A percentile compares a stretch with the other conserved stretches of the same genome.
These are phyloP conservation scores for Adenanthera pavonina DNA, from an alignment of 306 rosid genomes.

Conservation along the genomic window DNA sequence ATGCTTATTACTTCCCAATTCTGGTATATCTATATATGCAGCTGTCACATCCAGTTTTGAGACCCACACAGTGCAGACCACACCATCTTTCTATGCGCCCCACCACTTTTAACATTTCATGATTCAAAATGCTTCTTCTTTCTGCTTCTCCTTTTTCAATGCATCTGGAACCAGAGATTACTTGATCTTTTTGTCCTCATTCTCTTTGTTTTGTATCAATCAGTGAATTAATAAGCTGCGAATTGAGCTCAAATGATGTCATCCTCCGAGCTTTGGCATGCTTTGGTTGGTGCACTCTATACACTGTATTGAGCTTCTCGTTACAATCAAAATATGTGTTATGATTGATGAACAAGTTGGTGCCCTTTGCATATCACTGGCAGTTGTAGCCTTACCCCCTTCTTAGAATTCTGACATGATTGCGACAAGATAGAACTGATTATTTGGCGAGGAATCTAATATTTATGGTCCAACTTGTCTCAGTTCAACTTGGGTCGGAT, in stretches of 20 bases:
- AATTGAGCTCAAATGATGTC: slow-evolving; percentile 6
- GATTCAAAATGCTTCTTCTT: slow-evolving; percentile 32
- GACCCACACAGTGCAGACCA: not conserved
- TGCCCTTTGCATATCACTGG: slow-evolving; percentile 30
- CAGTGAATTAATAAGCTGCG: slow-evolving; percentile 4
- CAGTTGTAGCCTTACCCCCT: slow-evolving; percentile 45
- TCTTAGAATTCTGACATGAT: slow-evolving; percentile 39
- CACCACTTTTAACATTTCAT: not conserved
- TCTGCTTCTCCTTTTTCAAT: not conserved
- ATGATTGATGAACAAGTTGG: slow-evolving; percentile 41
- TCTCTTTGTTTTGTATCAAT: slow-evolving; percentile 15
- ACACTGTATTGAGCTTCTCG: slow-evolving; percentile 29
- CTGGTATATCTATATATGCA: slow-evolving; percentile 5
- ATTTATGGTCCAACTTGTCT: slow-evolving; percentile 37
- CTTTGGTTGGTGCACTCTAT: not conserved
- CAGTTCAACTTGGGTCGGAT: slow-evolving; percentile 28
- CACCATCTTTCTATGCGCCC: not conserved
- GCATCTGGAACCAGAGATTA: slow-evolving; percentile 4
- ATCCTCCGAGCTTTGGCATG: not conserved
- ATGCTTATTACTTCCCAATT: not conserved
- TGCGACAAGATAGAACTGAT: slow-evolving; percentile 50
- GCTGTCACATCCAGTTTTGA: slow-evolving; percentile 10
- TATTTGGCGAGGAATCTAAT: slow-evolving; percentile 47
- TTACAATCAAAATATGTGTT: slow-evolving; percentile 34
- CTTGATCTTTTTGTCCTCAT: slow-evolving; percentile 27